phyloP scores from a whole-genome alignment of 2,329 filamentous ascomycete genomes.

The Colletotrichum sansevieriae region DNA sequence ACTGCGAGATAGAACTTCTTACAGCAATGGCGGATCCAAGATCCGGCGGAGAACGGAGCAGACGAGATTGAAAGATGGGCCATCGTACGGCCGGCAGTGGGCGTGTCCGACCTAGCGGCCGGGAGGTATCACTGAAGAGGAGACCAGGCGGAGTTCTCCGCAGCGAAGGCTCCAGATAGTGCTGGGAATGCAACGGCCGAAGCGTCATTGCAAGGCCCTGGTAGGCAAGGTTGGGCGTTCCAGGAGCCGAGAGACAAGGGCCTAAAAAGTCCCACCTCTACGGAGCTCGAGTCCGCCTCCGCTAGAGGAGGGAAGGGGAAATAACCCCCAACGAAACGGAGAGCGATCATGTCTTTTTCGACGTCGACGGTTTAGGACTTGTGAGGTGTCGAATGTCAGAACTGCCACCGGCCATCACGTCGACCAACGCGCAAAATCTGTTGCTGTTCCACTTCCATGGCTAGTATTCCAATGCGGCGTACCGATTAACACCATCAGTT shows the following conservation, averaged over 20 bases:
- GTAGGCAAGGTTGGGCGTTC: neutral
- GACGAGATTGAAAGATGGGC: neutral
- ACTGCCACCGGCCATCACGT: neutral
- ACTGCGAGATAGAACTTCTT: neutral
- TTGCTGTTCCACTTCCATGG: neutral
- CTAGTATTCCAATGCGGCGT: neutral
- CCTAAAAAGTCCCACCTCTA: constrained; percentile 8
- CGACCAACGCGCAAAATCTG: neutral
- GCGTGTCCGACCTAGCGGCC: neutral
- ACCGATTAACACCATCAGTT: constrained; percentile 12
- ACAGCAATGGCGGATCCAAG: neutral
- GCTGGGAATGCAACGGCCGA: neutral
- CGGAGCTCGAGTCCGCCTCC: constrained; percentile 10
- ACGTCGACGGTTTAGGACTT: constrained; percentile 1
- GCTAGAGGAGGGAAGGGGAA: constrained; percentile 19
- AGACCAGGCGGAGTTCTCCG: neutral
- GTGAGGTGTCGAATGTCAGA: constrained; percentile 7
- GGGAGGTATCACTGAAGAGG: neutral
- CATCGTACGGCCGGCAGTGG: neutral
- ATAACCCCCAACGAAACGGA: neutral
- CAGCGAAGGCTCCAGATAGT: neutral
- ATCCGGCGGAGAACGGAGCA: neutral
- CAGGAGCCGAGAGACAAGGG: constrained; percentile 5
- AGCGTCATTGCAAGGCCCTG: constrained; percentile 8
- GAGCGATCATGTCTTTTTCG: constrained; percentile 36